Percentiles rank a stretch among this genome's conserved stretches.
Evolutionary conservation across 192 early-diverging fungal genomes (phyloP).

Genomic region (Umbelopsis vinacea): DNA sequence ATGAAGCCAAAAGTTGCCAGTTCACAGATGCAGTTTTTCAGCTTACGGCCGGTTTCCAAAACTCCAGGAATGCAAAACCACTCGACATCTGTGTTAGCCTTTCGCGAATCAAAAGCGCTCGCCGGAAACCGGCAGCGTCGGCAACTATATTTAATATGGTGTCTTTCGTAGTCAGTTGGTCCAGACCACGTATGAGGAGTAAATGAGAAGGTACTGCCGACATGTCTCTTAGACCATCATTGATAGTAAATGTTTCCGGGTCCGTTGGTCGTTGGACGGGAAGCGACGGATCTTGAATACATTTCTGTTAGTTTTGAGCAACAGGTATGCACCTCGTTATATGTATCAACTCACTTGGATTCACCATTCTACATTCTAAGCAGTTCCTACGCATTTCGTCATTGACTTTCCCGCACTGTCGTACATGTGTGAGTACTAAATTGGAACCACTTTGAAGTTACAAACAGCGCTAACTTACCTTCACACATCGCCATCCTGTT

Average conservation of each 20-base stretch:
- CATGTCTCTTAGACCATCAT: conserved; percentile 65
- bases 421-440: neutral
- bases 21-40: neutral
- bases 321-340: neutral
- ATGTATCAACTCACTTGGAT: conserved; percentile 16
- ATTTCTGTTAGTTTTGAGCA: neutral
- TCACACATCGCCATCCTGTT: conserved; percentile 37
- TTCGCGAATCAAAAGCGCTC: conserved; percentile 61
- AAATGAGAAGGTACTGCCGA: conserved; percentile 53
- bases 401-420: conserved; percentile 34
- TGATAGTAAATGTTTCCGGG: conserved; percentile 42
- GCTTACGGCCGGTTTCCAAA: conserved; percentile 49
- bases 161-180: conserved; percentile 63
- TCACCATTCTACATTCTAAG: conserved; percentile 31
- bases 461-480: conserved; percentile 12
- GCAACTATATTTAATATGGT: conserved; percentile 43
- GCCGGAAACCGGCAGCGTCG: conserved; percentile 30
- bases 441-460: too few relatives aligned
- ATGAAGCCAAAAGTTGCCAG: neutral
- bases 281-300: conserved; percentile 13
- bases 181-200: conserved; percentile 62
- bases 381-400: conserved; percentile 30
- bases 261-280: conserved; percentile 28
- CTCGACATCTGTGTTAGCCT: conserved; percentile 58
- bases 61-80: conserved; percentile 71